Evolutionary conservation across 1,284 basidiomycete species (phyloP).

Genomic region (Rhizoctonia solani): DNA sequence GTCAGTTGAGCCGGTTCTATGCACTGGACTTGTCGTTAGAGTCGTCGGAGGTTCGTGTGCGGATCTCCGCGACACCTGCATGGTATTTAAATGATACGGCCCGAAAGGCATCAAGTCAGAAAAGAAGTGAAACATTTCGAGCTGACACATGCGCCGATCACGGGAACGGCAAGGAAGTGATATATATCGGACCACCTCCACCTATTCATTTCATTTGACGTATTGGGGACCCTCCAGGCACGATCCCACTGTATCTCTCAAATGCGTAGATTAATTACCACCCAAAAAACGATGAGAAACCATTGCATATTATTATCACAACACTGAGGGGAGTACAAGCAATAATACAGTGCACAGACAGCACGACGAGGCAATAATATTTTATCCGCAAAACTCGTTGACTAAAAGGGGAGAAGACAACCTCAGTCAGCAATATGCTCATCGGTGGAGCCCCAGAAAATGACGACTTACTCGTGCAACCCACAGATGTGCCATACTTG

Average conservation of each 20-base stretch:
- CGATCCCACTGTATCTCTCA: too few relatives aligned
- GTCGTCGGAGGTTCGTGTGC: background rate
- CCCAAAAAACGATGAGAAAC: too few relatives aligned
- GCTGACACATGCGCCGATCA: background rate
- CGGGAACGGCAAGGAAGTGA: too few relatives aligned
- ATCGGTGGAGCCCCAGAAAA: background rate
- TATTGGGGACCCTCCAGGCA: too few relatives aligned
- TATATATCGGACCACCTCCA: too few relatives aligned
- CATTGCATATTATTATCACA: conserved; percentile 19
- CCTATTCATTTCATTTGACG: too few relatives aligned
- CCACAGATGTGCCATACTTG: conserved; percentile 32
- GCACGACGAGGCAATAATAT: background rate
- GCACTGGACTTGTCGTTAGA: conserved; percentile 13
- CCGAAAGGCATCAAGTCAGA: background rate
- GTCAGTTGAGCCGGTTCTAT: too few relatives aligned
- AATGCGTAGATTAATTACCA: too few relatives aligned
- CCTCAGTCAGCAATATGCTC: background rate
- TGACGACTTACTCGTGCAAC: conserved; percentile 28
- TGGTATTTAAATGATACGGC: background rate
- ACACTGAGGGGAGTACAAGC: conserved; percentile 14
- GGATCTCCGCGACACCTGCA: background rate
- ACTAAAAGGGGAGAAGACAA: too few relatives aligned
- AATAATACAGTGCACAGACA: background rate
- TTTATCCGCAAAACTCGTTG: conserved; percentile 32
- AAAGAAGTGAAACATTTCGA: conserved; percentile 1